Conservation (phyloP, 1,284 basidiomycete species). For the Psilocybe mexicana region DNA sequence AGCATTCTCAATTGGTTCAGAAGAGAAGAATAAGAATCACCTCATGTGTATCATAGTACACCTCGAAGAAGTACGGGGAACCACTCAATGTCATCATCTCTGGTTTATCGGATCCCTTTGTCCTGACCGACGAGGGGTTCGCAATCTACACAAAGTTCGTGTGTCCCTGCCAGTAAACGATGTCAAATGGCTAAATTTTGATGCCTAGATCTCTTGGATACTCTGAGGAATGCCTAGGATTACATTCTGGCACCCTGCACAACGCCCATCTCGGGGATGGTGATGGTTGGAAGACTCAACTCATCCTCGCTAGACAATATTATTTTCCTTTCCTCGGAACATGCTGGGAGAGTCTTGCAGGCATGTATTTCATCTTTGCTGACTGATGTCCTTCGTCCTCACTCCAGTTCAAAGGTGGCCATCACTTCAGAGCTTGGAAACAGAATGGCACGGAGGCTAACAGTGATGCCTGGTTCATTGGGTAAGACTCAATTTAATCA, state of each 20-base stretch:
- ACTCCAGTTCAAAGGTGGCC: constrained; percentile 43
- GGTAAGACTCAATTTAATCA: constrained; percentile 40
- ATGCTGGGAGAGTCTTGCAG: constrained; percentile 72
- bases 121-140: constrained; percentile 68
- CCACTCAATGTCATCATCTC: constrained; percentile 67
- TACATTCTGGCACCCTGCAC: constrained; percentile 69
- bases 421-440: constrained; percentile 70
- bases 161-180: not conserved
- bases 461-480: constrained; percentile 73
- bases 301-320: constrained; percentile 65
- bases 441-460: constrained; percentile 68
- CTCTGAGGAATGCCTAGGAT: constrained; percentile 70
- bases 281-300: constrained; percentile 60
- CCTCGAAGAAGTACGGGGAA: constrained; percentile 65
- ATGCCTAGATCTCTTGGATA: constrained; percentile 70
- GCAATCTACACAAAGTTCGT: constrained; percentile 59
- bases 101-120: constrained; percentile 63
- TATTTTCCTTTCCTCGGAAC: constrained; percentile 68
- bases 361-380: constrained; percentile 34
- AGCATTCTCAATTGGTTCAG: constrained; percentile 23
- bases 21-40: not conserved
- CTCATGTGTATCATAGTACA: constrained; percentile 46
- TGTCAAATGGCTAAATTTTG: not conserved
- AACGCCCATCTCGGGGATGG: constrained; percentile 75
- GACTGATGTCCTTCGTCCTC: constrained; percentile 9